Percentiles rank a stretch among this genome's conserved stretches.
Evolutionary conservation across 2,329 filamentous ascomycete species (phyloP).

Genomic region (Stachybotrys echinatus): DNA sequence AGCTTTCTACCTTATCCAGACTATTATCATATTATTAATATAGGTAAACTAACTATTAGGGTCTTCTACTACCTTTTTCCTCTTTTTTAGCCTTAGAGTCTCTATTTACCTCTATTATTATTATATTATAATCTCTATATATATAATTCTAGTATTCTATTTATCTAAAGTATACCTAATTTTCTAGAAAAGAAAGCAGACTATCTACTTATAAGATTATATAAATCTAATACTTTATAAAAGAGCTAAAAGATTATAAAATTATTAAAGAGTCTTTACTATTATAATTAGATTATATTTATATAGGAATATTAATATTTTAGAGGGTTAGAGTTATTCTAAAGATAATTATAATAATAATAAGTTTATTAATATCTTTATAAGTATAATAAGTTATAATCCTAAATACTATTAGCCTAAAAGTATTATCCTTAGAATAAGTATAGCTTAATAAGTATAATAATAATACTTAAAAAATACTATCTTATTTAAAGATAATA

Average conservation of each 20-base stretch:
- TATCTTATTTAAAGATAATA: not conserved
- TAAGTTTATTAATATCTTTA: not conserved
- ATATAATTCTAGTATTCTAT: not conserved
- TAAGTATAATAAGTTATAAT: not conserved
- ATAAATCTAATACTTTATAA: not conserved
- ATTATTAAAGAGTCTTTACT: not conserved
- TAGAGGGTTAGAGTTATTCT: no score
- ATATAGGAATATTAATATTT: no score
- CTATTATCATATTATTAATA: not conserved
- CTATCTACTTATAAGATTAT: not conserved
- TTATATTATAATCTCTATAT: no score
- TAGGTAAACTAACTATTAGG: not conserved
- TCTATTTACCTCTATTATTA: no score
- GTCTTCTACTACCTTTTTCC: no score
- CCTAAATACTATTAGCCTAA: not conserved
- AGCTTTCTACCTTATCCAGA: no score
- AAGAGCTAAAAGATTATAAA: not conserved
- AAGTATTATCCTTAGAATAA: not conserved
- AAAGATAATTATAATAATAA: no score
- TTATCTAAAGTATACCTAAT: slow-evolving; percentile 1
- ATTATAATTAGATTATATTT: no score
- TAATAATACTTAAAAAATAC: not conserved
- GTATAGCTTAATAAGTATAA: not conserved
- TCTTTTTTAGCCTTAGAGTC: no score
- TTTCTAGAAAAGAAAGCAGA: not conserved